Percentiles rank a stretch among this genome's conserved stretches.
Evolutionary conservation across 192 early-diverging fungal species (phyloP).

Genomic region (Coemansia sp.): DNA sequence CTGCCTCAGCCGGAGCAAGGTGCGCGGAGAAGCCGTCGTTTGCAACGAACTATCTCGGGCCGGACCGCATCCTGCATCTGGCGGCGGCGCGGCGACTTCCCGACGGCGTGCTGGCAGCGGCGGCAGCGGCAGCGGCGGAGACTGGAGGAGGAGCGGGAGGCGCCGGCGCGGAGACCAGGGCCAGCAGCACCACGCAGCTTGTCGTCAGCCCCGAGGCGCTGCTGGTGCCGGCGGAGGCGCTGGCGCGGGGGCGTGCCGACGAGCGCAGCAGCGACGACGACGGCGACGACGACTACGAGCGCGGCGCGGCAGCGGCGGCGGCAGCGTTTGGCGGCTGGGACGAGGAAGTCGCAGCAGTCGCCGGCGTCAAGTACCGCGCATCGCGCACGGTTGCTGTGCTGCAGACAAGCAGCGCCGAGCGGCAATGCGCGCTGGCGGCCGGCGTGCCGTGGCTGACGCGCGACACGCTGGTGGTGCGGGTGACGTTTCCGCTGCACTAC

Average conservation of each 20-base stretch:
- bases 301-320: not conserved
- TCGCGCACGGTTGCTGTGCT: slow-evolving; percentile 14
- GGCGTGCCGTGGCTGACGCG: slow-evolving; percentile 41
- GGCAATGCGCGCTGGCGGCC: slow-evolving; percentile 18
- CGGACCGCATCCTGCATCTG: slow-evolving; percentile 45
- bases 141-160: not conserved
- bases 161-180: slow-evolving; percentile 11
- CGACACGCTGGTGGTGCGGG: slow-evolving; percentile 21
- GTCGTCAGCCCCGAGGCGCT: slow-evolving; percentile 13
- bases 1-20: too few species aligned
- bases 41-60: slow-evolving; percentile 40
- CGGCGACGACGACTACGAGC: slow-evolving; percentile 21
- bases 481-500: slow-evolving; percentile 30
- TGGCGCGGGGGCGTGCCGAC: slow-evolving; percentile 6
- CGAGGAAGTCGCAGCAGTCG: slow-evolving; percentile 13
- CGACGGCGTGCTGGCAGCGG: slow-evolving; percentile 27
- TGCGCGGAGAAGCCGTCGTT: slow-evolving; percentile 26
- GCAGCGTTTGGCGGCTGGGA: slow-evolving; percentile 9
- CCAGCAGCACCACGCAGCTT: slow-evolving; percentile 20
- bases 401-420: slow-evolving; percentile 3
- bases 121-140: not conserved
- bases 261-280: slow-evolving; percentile 52
- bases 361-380: slow-evolving; percentile 15
- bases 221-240: not conserved
- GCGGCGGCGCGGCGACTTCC: slow-evolving; percentile 20